A percentile compares a stretch with the other conserved stretches of the same genome.
Conservation (phyloP, 2,329 filamentous ascomycete species). For the Diaporthe sp. region DNA sequence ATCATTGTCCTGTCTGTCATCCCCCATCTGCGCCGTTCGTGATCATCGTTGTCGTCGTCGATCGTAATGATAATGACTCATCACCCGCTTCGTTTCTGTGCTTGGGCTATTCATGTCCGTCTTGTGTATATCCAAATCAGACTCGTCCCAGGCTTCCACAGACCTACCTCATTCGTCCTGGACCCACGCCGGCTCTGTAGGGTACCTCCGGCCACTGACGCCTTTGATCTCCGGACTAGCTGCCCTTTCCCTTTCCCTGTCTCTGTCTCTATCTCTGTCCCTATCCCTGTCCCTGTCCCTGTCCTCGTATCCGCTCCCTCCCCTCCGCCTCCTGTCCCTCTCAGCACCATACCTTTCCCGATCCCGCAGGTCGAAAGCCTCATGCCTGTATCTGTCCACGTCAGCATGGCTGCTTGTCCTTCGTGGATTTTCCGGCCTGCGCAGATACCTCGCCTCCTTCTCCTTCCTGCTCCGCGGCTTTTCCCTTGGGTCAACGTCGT, state of each 20-base stretch:
- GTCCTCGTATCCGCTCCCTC: constrained; percentile 37
- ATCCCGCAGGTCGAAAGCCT: constrained; percentile 52
- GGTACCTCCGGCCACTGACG: constrained; percentile 55
- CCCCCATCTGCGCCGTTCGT: not conserved
- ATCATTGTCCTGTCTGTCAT: not conserved
- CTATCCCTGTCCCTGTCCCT: constrained; percentile 48
- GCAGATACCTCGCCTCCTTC: constrained; percentile 51
- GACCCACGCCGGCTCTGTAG: constrained; percentile 48
- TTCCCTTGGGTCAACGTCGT: constrained; percentile 50
- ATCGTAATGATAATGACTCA: constrained; percentile 15
- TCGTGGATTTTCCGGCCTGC: constrained; percentile 57
- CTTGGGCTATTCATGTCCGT: constrained; percentile 3
- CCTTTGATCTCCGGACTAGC: constrained; percentile 53
- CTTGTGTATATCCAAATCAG: constrained; percentile 5
- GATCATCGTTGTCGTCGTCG: constrained; percentile 13
- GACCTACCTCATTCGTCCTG: constrained; percentile 30
- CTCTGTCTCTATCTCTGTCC: constrained; percentile 36
- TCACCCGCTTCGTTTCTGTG: not conserved
- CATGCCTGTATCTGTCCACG: constrained; percentile 60
- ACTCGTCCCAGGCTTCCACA: not conserved
- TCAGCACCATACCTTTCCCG: constrained; percentile 48
- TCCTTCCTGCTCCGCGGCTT: constrained; percentile 51
- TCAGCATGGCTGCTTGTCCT: constrained; percentile 67
- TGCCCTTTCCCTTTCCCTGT: constrained; percentile 44
- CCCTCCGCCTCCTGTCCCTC: constrained; percentile 49